A percentile compares a stretch with the other conserved stretches of the same genome.
These are phyloP conservation scores for Jacaranda mimosifolia DNA, from an alignment of 257 asterid species.

Conservation along the genomic window DNA sequence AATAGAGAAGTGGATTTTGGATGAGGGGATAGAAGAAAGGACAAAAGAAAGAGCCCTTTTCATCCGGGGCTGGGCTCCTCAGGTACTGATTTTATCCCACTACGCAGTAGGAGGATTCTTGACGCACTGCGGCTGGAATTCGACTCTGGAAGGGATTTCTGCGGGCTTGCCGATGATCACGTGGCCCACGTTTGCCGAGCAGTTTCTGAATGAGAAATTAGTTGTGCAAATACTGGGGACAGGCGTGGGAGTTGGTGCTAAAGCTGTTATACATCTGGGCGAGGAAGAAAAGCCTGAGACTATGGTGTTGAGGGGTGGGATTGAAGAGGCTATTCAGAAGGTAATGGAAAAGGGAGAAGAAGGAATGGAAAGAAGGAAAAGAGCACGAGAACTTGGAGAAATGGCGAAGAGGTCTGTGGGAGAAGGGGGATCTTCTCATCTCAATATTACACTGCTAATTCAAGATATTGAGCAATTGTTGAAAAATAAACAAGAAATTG, in stretches of 20 bases:
- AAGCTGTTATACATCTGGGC: slow-evolving; percentile 28
- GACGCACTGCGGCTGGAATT: slow-evolving; percentile 64
- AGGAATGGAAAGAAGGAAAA: slow-evolving; percentile 43
- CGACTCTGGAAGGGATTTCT: slow-evolving; percentile 39
- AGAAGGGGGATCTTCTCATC: slow-evolving; percentile 52
- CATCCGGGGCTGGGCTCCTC: slow-evolving; percentile 58
- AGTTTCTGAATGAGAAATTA: slow-evolving; percentile 44
- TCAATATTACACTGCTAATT: slow-evolving; percentile 40
- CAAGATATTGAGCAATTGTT: slow-evolving; percentile 11
- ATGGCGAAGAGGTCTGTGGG: slow-evolving; percentile 45
- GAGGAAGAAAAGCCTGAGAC: not conserved
- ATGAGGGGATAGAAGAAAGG: slow-evolving; percentile 41
- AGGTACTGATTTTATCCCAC: slow-evolving; percentile 52
- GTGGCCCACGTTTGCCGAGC: slow-evolving; percentile 47
- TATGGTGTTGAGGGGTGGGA: slow-evolving; percentile 23
- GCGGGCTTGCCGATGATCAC: slow-evolving; percentile 35
- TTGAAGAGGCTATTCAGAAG: slow-evolving; percentile 37
- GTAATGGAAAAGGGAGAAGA: slow-evolving; percentile 45
- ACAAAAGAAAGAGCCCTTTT: slow-evolving; percentile 42
- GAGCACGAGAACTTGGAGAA: slow-evolving; percentile 44
- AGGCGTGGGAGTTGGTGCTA: slow-evolving; percentile 47
- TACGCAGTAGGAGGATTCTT: slow-evolving; percentile 38
- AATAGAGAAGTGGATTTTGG: slow-evolving; percentile 24
- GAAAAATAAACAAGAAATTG: not conserved
- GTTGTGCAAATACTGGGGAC: slow-evolving; percentile 39